Percentiles rank a stretch among this genome's conserved stretches.
phyloP scores from a whole-genome alignment of 495 filamentous ascomycete genomes.

The Pseudevernia furfuracea region DNA sequence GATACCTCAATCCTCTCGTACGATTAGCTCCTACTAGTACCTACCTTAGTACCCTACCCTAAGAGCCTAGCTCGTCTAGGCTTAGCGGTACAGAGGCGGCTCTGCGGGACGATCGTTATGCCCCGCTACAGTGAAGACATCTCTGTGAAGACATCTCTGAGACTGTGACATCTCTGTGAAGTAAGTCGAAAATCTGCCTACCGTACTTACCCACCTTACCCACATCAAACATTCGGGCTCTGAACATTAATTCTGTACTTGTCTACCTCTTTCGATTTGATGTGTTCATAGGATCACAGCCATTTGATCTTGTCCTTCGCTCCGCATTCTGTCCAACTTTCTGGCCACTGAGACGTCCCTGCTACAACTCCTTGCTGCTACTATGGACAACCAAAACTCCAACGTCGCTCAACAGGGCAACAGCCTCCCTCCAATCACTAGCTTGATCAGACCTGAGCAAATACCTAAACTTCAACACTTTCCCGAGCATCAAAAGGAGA shows the following conservation, averaged over 20 bases:
- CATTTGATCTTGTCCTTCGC: not conserved
- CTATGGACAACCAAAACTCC: constrained; percentile 7
- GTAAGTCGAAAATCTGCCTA: too few relatives aligned
- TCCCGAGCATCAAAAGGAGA: constrained; percentile 52
- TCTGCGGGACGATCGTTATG: constrained; percentile 4
- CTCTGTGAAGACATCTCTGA: too few relatives aligned
- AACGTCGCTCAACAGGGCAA: constrained; percentile 2
- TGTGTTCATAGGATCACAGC: not conserved
- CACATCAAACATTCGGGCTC: not conserved
- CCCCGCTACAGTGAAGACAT: not conserved
- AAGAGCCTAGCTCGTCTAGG: not conserved
- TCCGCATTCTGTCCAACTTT: not conserved
- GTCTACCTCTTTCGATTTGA: not conserved
- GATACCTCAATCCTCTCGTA: not conserved
- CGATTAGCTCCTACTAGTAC: too few relatives aligned
- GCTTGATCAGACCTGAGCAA: constrained; percentile 45
- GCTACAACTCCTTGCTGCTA: not conserved
- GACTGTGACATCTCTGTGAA: too few relatives aligned
- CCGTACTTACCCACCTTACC: too few relatives aligned
- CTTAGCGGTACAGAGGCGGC: not conserved
- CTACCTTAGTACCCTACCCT: too few relatives aligned
- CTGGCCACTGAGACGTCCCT: not conserved
- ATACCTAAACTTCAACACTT: constrained; percentile 45
- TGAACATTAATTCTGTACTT: too few relatives aligned
- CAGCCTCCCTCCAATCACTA: constrained; percentile 7